Evolutionary conservation across 2,329 filamentous ascomycete genomes (phyloP).

Genomic region (Pochonia chlamydosporia): DNA sequence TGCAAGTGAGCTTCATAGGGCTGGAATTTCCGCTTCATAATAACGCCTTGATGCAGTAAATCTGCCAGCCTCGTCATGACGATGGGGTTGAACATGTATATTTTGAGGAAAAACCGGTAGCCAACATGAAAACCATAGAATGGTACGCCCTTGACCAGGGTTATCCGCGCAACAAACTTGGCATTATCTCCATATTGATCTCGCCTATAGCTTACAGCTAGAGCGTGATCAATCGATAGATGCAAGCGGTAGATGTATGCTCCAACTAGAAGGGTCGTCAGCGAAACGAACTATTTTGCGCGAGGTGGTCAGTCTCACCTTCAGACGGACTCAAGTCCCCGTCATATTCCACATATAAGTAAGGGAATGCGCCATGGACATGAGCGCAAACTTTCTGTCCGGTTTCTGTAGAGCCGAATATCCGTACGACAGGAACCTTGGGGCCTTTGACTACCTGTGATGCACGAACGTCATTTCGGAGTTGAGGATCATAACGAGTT

Average conservation of each 20-base stretch:
- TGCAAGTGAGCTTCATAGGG: constrained; percentile 93
- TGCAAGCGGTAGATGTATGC: constrained; percentile 74
- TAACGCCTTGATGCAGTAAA: constrained; percentile 77
- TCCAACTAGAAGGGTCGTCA: constrained; percentile 59
- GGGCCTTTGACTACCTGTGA: constrained; percentile 58
- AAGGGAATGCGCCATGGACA: constrained; percentile 92
- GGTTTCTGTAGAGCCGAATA: constrained; percentile 89
- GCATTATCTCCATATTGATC: constrained; percentile 63
- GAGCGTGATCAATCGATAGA: constrained; percentile 82
- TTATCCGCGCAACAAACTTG: constrained; percentile 81
- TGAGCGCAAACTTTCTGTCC: constrained; percentile 96
- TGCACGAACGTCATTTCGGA: constrained; percentile 59
- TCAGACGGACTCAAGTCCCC: constrained; percentile 61
- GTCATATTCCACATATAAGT: constrained; percentile 84
- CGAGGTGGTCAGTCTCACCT: constrained; percentile 43
- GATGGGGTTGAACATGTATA: constrained; percentile 85
- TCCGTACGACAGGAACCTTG: constrained; percentile 77
- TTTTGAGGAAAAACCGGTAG: constrained; percentile 85
- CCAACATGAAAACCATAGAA: constrained; percentile 97
- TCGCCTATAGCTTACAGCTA: constrained; percentile 78
- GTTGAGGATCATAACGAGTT: constrained; percentile 72
- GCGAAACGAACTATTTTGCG: too few relatives aligned
- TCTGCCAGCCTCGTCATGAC: constrained; percentile 86
- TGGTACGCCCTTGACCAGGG: constrained; percentile 84
- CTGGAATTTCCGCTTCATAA: constrained; percentile 79